phyloP scores from a whole-genome alignment of 2,329 filamentous ascomycete genomes.

The Bretziella fagacearum region DNA sequence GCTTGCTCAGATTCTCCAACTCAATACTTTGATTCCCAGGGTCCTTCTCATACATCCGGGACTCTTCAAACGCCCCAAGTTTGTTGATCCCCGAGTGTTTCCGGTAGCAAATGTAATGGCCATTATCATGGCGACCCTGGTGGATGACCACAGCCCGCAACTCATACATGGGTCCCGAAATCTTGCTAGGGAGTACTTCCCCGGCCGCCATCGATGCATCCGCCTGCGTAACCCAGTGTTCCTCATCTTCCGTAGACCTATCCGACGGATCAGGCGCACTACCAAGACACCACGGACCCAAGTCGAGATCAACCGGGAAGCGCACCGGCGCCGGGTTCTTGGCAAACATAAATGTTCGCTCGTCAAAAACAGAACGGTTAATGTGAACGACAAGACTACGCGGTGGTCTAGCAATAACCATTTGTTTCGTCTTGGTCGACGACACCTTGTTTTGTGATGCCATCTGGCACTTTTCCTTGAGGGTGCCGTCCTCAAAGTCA shows the following conservation, averaged over 20 bases:
- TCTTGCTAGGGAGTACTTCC: slow-evolving; percentile 30
- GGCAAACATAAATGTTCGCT: slow-evolving; percentile 56
- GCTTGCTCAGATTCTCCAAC: slow-evolving; percentile 10
- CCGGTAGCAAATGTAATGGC: slow-evolving; percentile 86
- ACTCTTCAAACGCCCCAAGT: slow-evolving; percentile 2
- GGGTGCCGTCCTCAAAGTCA: slow-evolving; percentile 55
- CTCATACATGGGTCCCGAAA: slow-evolving; percentile 49
- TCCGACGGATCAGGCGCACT: slow-evolving; percentile 22
- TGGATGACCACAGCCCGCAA: slow-evolving; percentile 76
- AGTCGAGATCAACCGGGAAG: slow-evolving; percentile 58
- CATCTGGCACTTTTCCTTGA: slow-evolving; percentile 48
- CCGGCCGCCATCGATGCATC: slow-evolving; percentile 56
- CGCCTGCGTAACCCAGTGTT: slow-evolving; percentile 56
- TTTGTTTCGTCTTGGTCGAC: slow-evolving; percentile 78
- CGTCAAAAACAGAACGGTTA: slow-evolving; percentile 83
- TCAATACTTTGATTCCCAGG: slow-evolving; percentile 12
- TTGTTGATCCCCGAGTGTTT: slow-evolving; percentile 32
- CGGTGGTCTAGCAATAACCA: slow-evolving; percentile 67
- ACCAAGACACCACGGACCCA: slow-evolving; percentile 74
- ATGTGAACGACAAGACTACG: slow-evolving; percentile 70
- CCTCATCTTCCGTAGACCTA: slow-evolving; percentile 24
- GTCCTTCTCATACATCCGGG: slow-evolving; percentile 14
- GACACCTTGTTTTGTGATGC: slow-evolving; percentile 49
- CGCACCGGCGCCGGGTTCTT: slow-evolving; percentile 70
- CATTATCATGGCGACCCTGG: slow-evolving; percentile 80